phyloP scores from a whole-genome alignment of 1,284 basidiomycete species.

The Vanrija sp. region DNA sequence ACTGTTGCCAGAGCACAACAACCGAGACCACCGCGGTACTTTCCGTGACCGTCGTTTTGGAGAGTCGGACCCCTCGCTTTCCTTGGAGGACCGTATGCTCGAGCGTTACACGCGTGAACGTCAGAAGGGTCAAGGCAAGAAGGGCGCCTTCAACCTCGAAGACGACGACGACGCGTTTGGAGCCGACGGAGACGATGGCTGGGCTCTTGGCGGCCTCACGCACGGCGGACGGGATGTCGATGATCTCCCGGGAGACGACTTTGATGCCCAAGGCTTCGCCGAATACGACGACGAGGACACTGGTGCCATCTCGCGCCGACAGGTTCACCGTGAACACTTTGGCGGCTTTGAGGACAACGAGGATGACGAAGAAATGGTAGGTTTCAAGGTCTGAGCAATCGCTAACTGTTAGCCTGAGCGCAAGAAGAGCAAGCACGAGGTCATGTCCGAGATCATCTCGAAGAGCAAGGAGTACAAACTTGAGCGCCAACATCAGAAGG shows the following conservation, averaged over 20 bases:
- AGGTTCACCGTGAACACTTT: slow-evolving; percentile 71
- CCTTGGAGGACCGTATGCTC: slow-evolving; percentile 92
- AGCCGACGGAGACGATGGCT: slow-evolving; percentile 54
- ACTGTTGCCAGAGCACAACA: slow-evolving; percentile 73
- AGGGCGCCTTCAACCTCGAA: slow-evolving; percentile 80
- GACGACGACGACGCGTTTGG: slow-evolving; percentile 61
- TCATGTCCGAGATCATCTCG: slow-evolving; percentile 96
- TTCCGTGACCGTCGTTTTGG: slow-evolving; percentile 94
- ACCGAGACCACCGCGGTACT: slow-evolving; percentile 74
- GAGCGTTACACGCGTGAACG: slow-evolving; percentile 92
- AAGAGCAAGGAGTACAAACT: slow-evolving; percentile 90
- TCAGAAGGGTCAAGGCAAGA: slow-evolving; percentile 60
- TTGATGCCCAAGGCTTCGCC: slow-evolving; percentile 70
- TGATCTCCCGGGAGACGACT: slow-evolving; percentile 67
- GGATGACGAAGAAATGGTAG: slow-evolving; percentile 52
- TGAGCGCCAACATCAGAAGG: slow-evolving; percentile 72
- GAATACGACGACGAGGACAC: slow-evolving; percentile 67
- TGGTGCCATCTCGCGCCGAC: slow-evolving; percentile 63
- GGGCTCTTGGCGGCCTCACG: slow-evolving; percentile 58
- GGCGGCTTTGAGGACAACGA: slow-evolving; percentile 72
- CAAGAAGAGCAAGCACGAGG: slow-evolving; percentile 89
- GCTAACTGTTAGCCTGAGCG: slow-evolving; percentile 42
- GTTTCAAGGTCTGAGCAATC: slow-evolving; percentile 18
- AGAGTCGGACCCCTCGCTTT: slow-evolving; percentile 86
- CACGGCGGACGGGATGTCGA: slow-evolving; percentile 88